Percentiles rank a stretch among this genome's conserved stretches.
Evolutionary conservation across 768 basidiomycete genomes (phyloP).

Genomic region (Tricholoma sp.): DNA sequence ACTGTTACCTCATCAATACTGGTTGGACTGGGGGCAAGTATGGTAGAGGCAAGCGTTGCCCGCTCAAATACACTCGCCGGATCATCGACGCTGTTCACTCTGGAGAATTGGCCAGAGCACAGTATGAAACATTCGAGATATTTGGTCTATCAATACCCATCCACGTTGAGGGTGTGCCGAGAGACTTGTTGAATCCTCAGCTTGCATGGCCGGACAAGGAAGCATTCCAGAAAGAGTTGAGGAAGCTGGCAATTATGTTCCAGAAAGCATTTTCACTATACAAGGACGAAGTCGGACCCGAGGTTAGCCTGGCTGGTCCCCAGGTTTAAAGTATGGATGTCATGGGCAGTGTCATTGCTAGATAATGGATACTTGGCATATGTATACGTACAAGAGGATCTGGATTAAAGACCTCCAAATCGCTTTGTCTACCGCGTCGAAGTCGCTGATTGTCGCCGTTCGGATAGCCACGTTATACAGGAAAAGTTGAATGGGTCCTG

Average conservation of each 20-base stretch:
- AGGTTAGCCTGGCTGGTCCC: slow-evolving; percentile 83
- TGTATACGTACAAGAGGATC: neutral
- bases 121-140: slow-evolving; percentile 78
- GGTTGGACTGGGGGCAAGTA: slow-evolving; percentile 95
- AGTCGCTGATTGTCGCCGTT: neutral
- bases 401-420: neutral
- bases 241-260: slow-evolving; percentile 93
- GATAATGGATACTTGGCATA: neutral
- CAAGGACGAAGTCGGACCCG: slow-evolving; percentile 76
- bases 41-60: slow-evolving; percentile 90
- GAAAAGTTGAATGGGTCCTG: slow-evolving; percentile 1
- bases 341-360: slow-evolving; percentile 1
- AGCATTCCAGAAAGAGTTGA: slow-evolving; percentile 84
- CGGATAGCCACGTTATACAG: slow-evolving; percentile 5
- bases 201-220: slow-evolving; percentile 87
- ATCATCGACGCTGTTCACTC: slow-evolving; percentile 98
- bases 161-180: slow-evolving; percentile 77
- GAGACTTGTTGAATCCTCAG: slow-evolving; percentile 84
- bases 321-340: slow-evolving; percentile 22
- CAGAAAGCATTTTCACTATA: slow-evolving; percentile 90
- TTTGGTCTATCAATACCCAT: slow-evolving; percentile 89
- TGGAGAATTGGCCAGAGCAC: slow-evolving; percentile 81
- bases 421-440: neutral
- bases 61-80: slow-evolving; percentile 90
- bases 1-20: slow-evolving; percentile 99